Conservation (phyloP, 768 basidiomycete genomes). For the Tulasnella calospora region DNA sequence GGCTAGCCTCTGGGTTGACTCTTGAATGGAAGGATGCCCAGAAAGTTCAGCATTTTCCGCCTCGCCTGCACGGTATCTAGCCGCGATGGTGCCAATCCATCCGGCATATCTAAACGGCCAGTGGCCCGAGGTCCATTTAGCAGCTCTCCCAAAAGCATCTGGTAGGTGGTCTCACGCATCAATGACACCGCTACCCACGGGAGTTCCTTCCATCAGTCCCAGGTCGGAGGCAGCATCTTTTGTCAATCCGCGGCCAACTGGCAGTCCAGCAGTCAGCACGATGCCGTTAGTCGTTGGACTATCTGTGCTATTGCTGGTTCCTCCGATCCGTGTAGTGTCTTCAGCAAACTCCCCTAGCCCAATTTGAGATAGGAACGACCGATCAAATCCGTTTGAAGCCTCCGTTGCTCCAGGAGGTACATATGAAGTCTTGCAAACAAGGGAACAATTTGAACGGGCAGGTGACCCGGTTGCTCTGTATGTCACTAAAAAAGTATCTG, state of each 20-base stretch:
- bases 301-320: slow-evolving; percentile 37
- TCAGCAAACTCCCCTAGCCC: slow-evolving; percentile 69
- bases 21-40: slow-evolving; percentile 58
- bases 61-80: slow-evolving; percentile 47
- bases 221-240: slow-evolving; percentile 75
- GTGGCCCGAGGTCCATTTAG: not conserved
- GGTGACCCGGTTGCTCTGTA: slow-evolving; percentile 78
- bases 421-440: slow-evolving; percentile 94
- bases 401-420: slow-evolving; percentile 57
- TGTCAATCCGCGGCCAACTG: slow-evolving; percentile 78
- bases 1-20: slow-evolving; percentile 77
- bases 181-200: slow-evolving; percentile 91
- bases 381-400: slow-evolving; percentile 72
- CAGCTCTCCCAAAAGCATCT: not conserved
- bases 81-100: slow-evolving; percentile 94
- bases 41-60: slow-evolving; percentile 50
- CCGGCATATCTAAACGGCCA: slow-evolving; percentile 58
- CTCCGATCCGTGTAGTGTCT: slow-evolving; percentile 71
- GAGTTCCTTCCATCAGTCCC: slow-evolving; percentile 77
- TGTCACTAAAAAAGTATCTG: slow-evolving; percentile 49
- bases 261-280: slow-evolving; percentile 72
- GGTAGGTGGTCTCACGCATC: slow-evolving; percentile 63
- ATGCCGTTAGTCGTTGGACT: slow-evolving; percentile 45
- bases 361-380: slow-evolving; percentile 78
- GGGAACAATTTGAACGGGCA: slow-evolving; percentile 82